Evolutionary conservation across 495 filamentous ascomycete genomes (phyloP).

Genomic region (Talaromyces stipitatus): DNA sequence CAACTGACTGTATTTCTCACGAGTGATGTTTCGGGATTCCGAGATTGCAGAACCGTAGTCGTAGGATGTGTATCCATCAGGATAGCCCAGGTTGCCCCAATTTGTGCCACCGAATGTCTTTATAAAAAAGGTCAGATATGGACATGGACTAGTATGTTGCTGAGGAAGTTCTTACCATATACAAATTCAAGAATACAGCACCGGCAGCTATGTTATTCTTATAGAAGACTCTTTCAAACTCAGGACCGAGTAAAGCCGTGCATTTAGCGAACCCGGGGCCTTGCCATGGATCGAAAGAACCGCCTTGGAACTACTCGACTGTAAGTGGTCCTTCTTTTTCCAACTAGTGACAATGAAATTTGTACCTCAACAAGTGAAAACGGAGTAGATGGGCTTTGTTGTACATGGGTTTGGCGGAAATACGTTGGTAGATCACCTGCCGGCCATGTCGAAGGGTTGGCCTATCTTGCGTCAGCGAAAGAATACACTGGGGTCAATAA

Average conservation of each 20-base stretch:
- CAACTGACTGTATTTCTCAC: conserved; percentile 74
- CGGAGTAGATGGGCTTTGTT: conserved; percentile 57
- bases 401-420: conserved; percentile 39
- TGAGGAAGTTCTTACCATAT: conserved; percentile 50
- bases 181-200: conserved; percentile 53
- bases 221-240: conserved; percentile 73
- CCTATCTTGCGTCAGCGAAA: conserved; percentile 13
- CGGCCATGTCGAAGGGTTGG: conserved; percentile 45
- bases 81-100: conserved; percentile 74
- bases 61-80: conserved; percentile 67
- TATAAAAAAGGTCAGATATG: neutral
- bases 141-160: neutral
- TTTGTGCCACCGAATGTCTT: conserved; percentile 70
- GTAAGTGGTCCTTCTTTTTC: conserved; percentile 2
- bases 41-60: conserved; percentile 63
- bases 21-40: conserved; percentile 56
- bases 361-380: conserved; percentile 58
- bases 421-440: conserved; percentile 34
- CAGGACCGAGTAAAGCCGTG: conserved; percentile 51
- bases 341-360: neutral
- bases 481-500: neutral
- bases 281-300: conserved; percentile 72
- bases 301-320: conserved; percentile 55
- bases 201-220: conserved; percentile 68
- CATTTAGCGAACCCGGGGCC: conserved; percentile 61